These are phyloP conservation scores for Corchorus capsularis DNA, from an alignment of 345 rosid species.

Conservation along the genomic window DNA sequence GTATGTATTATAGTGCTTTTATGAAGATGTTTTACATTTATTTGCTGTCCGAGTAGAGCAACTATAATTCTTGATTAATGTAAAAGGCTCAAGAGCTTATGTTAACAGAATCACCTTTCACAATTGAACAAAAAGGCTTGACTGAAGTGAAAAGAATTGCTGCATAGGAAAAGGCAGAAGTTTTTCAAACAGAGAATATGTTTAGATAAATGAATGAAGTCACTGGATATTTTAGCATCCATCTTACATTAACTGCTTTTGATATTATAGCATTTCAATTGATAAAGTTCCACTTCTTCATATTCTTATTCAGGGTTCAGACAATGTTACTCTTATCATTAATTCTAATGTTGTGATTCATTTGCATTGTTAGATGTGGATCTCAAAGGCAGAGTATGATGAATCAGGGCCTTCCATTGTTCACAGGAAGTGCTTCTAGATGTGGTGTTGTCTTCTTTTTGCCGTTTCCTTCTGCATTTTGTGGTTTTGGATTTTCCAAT, in stretches of 20 bases:
- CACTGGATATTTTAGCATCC: not conserved
- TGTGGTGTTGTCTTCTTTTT: not conserved
- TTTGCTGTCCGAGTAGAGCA: not conserved
- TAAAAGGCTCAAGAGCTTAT: not conserved
- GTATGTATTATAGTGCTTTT: constrained; percentile 16
- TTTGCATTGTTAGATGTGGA: constrained; percentile 32
- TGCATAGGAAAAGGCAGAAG: too few relatives aligned
- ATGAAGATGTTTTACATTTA: not conserved
- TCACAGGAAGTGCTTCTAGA: constrained; percentile 40
- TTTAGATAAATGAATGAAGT: not conserved
- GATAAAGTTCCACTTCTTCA: not conserved
- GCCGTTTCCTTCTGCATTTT: not conserved
- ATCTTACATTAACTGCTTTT: not conserved
- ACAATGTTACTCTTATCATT: not conserved
- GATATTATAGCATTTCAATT: not conserved
- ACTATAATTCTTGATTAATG: not conserved
- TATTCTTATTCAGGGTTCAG: not conserved
- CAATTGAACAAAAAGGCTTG: not conserved
- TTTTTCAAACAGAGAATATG: not conserved
- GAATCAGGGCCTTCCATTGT: constrained; percentile 37
- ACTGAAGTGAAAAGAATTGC: not conserved
- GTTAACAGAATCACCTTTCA: not conserved
- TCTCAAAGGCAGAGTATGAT: constrained; percentile 34
- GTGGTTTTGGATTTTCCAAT: constrained; percentile 6
- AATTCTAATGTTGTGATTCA: not conserved